Conservation (phyloP, 208 protist genomes). For the Angomonas ambiguus region DNA sequence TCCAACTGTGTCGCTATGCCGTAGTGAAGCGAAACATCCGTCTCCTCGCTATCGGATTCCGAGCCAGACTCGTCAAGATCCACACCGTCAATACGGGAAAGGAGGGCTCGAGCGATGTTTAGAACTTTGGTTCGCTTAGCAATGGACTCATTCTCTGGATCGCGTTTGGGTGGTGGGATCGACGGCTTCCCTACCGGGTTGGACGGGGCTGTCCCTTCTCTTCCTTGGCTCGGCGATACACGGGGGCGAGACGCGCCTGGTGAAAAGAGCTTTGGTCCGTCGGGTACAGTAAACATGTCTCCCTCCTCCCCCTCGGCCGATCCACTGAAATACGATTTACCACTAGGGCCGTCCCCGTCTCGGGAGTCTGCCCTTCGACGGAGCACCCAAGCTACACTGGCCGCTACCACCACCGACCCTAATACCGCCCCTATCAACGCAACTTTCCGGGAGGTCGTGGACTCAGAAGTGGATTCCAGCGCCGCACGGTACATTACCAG, state of each 20-base stretch:
- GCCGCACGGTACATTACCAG: constrained; percentile 17
- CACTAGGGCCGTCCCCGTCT: not conserved
- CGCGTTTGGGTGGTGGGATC: not conserved
- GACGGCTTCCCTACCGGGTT: not conserved
- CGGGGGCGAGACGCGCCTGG: constrained; percentile 15
- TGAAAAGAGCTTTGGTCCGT: constrained; percentile 31
- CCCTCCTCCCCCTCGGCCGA: constrained; percentile 27
- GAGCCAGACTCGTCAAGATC: constrained; percentile 31
- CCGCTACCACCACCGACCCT: not conserved
- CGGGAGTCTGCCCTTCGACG: not conserved
- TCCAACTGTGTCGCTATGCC: constrained; percentile 64
- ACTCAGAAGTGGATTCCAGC: not conserved
- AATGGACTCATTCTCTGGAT: constrained; percentile 9
- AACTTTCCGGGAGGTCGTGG: not conserved
- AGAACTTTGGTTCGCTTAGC: constrained; percentile 41
- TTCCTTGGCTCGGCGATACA: constrained; percentile 1
- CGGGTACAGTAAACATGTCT: constrained; percentile 37
- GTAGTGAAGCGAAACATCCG: constrained; percentile 75
- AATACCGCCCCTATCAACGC: not conserved
- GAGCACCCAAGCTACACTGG: not conserved
- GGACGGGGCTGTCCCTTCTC: not conserved
- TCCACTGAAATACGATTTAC: no score
- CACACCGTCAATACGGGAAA: constrained; percentile 33
- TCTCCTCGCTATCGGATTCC: constrained; percentile 38
- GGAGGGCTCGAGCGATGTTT: constrained; percentile 38